Conservation (phyloP, 2,329 filamentous ascomycete genomes). For the Grosmannia huntii region DNA sequence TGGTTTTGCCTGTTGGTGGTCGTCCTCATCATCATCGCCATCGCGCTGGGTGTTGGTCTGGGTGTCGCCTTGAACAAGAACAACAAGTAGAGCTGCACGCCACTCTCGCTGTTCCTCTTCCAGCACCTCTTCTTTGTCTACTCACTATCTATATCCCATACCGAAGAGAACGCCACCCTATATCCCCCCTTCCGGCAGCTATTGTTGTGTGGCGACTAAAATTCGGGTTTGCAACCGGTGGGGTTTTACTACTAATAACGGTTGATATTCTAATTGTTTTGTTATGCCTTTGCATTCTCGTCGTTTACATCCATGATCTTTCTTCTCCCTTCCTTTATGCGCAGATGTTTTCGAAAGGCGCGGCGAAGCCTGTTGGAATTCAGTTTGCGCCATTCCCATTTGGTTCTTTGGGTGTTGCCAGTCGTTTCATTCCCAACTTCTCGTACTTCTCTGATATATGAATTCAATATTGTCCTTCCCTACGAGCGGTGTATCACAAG, state of each 20-base stretch:
- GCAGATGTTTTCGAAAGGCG: neutral
- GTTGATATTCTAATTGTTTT: slow-evolving; percentile 1
- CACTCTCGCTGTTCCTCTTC: neutral
- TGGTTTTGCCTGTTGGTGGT: slow-evolving; percentile 63
- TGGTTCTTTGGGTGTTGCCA: neutral
- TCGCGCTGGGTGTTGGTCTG: slow-evolving; percentile 41
- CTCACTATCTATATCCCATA: neutral
- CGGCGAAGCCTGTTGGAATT: neutral
- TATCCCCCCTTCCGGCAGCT: neutral
- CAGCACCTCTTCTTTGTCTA: neutral
- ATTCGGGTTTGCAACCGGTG: neutral
- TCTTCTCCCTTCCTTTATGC: neutral
- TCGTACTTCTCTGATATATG: neutral
- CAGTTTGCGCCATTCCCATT: neutral
- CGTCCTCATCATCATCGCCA: slow-evolving; percentile 42
- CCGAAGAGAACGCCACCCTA: neutral
- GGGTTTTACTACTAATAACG: slow-evolving; percentile 2
- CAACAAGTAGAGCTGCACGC: neutral
- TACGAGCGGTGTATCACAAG: neutral
- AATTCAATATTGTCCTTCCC: neutral
- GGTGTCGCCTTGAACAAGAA: slow-evolving; percentile 27
- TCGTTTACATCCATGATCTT: neutral
- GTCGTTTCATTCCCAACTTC: neutral
- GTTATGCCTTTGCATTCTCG: neutral
- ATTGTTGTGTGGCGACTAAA: neutral